These are phyloP conservation scores for Trebouxia sp. DNA, from an alignment of 139 green algal genomes.

Conservation along the genomic window DNA sequence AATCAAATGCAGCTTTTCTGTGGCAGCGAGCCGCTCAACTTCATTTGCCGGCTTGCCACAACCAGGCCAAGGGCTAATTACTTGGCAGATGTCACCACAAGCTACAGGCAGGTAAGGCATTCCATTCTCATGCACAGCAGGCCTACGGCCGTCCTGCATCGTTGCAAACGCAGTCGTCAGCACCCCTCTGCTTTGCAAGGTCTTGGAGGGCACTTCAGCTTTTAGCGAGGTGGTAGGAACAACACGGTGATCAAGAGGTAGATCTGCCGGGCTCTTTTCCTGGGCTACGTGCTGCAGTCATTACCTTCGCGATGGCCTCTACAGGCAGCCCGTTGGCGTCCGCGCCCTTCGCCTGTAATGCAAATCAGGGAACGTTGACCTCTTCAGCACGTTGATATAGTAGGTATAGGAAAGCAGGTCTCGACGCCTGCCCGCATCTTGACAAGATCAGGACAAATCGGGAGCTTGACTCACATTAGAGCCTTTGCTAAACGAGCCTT, in stretches of 20 bases:
- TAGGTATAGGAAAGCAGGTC: not conserved
- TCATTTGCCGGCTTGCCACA: slow-evolving; percentile 22
- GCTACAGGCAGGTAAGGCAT: not conserved
- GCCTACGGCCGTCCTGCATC: too few relatives aligned
- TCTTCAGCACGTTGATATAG: not conserved
- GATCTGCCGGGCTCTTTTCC: not conserved
- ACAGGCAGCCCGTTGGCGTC: not conserved
- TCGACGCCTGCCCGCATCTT: not conserved
- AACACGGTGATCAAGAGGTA: not conserved
- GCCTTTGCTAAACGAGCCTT: not conserved
- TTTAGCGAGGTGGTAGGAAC: not conserved
- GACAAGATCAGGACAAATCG: not conserved
- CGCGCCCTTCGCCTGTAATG: not conserved
- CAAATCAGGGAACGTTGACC: not conserved
- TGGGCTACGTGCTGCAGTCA: not conserved
- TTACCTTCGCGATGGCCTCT: not conserved
- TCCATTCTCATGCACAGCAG: not conserved
- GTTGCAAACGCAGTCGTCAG: not conserved
- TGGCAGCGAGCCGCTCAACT: not conserved
- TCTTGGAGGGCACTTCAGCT: not conserved
- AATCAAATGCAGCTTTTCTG: slow-evolving; percentile 2
- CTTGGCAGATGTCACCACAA: slow-evolving; percentile 3
- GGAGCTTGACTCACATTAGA: not conserved
- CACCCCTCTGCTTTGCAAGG: not conserved
- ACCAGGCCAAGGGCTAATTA: slow-evolving; percentile 24